Evolutionary conservation across 2,329 filamentous ascomycete species (phyloP), one percentile per base, ranked within the genome.

Genomic region (Fusarium xyrophilum): DNA sequence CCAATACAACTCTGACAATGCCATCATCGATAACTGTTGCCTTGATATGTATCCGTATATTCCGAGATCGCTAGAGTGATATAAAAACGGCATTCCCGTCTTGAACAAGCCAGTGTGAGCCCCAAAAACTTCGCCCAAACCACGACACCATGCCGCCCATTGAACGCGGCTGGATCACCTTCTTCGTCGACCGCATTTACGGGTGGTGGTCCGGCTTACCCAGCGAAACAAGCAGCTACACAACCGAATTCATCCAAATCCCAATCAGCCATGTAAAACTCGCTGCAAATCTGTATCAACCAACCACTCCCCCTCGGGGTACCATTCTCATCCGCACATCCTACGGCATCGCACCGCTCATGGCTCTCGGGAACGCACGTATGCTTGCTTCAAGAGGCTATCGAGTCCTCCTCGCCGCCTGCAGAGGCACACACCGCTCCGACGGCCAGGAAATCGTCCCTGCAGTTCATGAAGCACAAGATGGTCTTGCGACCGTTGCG

Each of bases 81-180:
- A 46, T 15, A 30, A 21, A 28, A 15, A 5, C 9, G 2, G 2
- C 27, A 46, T 12, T 0, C 9, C 1, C 5, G 1, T 3, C 27
- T 30, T 30, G 0, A 17, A 0, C 21, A 17, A 5, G 19, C 0
- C 10, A 0, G 1, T 2, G 9, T 4, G 9, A 30, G 14, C 19
- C 19, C 9, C 3, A 30, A 3, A 8, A 21, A 10, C 13, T 12
- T 46, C 10, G 8, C 5, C 9, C 2, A 9, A 30, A 30, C 10
- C 0, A 4, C 13, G 5, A 21, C 13, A 46, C 9, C 27, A 46
- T 46, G 43, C 2, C 43, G 14, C 3, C 27, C 3, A 5, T 9
- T 30, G 43, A 30, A 17, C 43, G 43, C 27, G 19, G 43, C 14
- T 46, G 27, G 43, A 30, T 30, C 27, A 46, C 43, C 14, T 30